Evolutionary conservation across 2,329 filamentous ascomycete genomes (phyloP).

Genomic region (Sphaerulina vaccinii): DNA sequence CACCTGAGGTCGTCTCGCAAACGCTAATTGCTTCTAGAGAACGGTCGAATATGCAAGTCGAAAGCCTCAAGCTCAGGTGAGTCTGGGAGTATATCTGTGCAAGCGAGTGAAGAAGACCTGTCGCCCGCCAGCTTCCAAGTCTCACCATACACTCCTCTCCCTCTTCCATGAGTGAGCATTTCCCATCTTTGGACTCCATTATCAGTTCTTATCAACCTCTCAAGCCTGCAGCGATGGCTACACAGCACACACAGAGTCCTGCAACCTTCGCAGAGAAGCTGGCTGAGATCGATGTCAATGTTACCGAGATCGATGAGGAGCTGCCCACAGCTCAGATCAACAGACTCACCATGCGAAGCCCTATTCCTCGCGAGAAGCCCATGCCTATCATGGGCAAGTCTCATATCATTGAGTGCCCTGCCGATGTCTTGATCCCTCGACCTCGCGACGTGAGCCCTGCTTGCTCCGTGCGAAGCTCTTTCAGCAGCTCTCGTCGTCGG

Average conservation of each 20-base stretch:
- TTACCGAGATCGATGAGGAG: not conserved
- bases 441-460: conserved; percentile 1
- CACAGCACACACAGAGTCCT: not conserved
- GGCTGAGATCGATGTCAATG: not conserved
- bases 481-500: conserved; percentile 2
- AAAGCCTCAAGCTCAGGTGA: too few species aligned
- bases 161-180: too few species aligned
- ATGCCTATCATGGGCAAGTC: not conserved
- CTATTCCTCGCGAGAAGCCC: not conserved
- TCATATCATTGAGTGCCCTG: not conserved
- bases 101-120: too few species aligned
- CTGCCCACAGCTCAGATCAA: not conserved
- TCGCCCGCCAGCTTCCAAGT: too few species aligned
- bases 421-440: not conserved
- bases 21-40: too few species aligned
- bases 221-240: conserved; percentile 1
- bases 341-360: not conserved
- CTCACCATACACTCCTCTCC: too few species aligned
- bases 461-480: conserved; percentile 4
- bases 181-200: not conserved
- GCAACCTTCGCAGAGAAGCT: not conserved
- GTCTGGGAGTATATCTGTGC: too few species aligned
- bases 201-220: not conserved
- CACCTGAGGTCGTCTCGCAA: too few species aligned
- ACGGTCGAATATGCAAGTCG: too few species aligned